Evolutionary conservation across 2,329 filamentous ascomycete species (phyloP).

Genomic region (Venturiaceae sp.): DNA sequence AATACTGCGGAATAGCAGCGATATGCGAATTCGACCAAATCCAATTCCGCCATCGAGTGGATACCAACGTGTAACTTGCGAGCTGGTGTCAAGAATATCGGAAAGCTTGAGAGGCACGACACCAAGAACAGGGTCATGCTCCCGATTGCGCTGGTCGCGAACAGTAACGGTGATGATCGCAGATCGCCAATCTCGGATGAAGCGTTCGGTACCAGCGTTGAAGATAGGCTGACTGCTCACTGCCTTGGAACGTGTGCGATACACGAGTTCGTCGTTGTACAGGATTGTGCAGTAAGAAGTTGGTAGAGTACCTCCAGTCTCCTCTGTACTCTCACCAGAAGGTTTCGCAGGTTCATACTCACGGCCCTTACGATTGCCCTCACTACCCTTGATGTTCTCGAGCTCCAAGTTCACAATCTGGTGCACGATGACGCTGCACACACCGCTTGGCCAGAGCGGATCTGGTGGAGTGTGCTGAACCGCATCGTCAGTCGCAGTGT

Average conservation of each 20-base stretch:
- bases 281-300: slow-evolving; percentile 85
- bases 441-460: slow-evolving; percentile 88
- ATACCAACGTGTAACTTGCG: slow-evolving; percentile 86
- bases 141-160: slow-evolving; percentile 76
- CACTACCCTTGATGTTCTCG: slow-evolving; percentile 79
- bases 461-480: slow-evolving; percentile 87
- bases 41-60: slow-evolving; percentile 89
- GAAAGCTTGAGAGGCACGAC: slow-evolving; percentile 82
- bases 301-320: slow-evolving; percentile 68
- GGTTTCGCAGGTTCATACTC: slow-evolving; percentile 84
- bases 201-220: slow-evolving; percentile 90
- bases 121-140: slow-evolving; percentile 91
- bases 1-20: slow-evolving; percentile 79
- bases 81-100: slow-evolving; percentile 78
- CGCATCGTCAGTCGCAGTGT: slow-evolving; percentile 68
- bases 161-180: slow-evolving; percentile 79
- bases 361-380: slow-evolving; percentile 69
- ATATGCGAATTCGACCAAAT: slow-evolving; percentile 82
- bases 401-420: slow-evolving; percentile 93
- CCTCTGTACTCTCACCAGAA: slow-evolving; percentile 78
- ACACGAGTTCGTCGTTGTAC: slow-evolving; percentile 74
- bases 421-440: slow-evolving; percentile 79
- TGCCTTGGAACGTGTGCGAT: slow-evolving; percentile 91
- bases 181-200: slow-evolving; percentile 88
- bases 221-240: slow-evolving; percentile 93